These are phyloP conservation scores for Dunaliella primolecta DNA, from an alignment of 139 green algal species.

Conservation along the genomic window DNA sequence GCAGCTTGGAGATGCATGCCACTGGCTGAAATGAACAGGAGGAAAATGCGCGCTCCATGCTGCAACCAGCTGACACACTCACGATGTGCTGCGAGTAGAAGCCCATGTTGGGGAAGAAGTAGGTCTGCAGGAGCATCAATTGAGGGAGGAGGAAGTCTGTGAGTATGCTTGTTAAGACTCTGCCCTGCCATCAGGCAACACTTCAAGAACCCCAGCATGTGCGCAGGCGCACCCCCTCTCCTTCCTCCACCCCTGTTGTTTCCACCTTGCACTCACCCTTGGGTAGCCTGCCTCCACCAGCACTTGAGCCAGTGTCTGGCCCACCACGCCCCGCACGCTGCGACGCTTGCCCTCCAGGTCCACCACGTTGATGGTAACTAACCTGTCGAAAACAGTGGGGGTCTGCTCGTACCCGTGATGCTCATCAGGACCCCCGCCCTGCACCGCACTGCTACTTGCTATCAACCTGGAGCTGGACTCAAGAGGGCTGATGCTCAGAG, in stretches of 20 bases:
- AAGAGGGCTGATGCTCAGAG: too few relatives aligned
- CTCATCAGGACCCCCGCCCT: too few relatives aligned
- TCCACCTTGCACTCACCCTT: slow-evolving; percentile 23
- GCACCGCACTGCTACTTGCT: too few relatives aligned
- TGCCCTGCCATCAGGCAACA: too few relatives aligned
- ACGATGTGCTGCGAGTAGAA: slow-evolving; percentile 50
- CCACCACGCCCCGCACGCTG: slow-evolving; percentile 36
- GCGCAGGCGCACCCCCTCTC: too few relatives aligned
- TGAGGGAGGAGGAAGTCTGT: background rate
- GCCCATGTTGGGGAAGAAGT: slow-evolving; percentile 53
- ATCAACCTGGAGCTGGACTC: too few relatives aligned
- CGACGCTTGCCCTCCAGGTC: slow-evolving; percentile 50
- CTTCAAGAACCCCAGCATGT: too few relatives aligned
- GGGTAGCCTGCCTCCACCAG: slow-evolving; percentile 47
- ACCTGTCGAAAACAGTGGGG: slow-evolving; percentile 56
- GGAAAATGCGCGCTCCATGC: too few relatives aligned
- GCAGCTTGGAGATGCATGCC: too few relatives aligned
- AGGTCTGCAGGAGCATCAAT: slow-evolving; percentile 14
- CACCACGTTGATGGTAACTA: slow-evolving; percentile 53
- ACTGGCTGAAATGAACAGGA: too few relatives aligned
- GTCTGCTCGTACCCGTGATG: slow-evolving; percentile 13
- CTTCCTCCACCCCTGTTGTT: too few relatives aligned
- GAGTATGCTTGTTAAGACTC: background rate
- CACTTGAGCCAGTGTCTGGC: slow-evolving; percentile 31
- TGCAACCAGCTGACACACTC: background rate